Evolutionary conservation across 2,329 filamentous ascomycete species (phyloP).

Genomic region (Pestalotiopsis fici): DNA sequence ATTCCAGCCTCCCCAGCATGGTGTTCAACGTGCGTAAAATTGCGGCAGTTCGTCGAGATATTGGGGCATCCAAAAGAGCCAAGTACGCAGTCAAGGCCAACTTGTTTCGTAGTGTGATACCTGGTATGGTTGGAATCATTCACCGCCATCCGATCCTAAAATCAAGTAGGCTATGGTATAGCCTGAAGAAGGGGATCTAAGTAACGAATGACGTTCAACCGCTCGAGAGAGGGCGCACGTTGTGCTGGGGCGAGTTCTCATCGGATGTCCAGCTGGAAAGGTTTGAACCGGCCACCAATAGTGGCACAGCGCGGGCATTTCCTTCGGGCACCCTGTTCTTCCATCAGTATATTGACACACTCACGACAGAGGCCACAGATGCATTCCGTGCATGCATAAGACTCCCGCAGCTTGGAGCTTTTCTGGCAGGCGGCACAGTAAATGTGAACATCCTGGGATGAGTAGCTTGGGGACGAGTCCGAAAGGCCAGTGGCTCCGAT

Average conservation of each 20-base stretch:
- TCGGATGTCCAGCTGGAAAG: slow-evolving; percentile 81
- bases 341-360: slow-evolving; percentile 80
- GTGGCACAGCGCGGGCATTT: slow-evolving; percentile 80
- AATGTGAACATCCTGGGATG: slow-evolving; percentile 78
- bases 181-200: slow-evolving; percentile 8
- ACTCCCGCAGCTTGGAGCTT: slow-evolving; percentile 75
- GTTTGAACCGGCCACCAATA: slow-evolving; percentile 79
- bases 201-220: slow-evolving; percentile 10
- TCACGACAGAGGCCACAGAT: slow-evolving; percentile 90
- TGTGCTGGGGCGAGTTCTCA: slow-evolving; percentile 38
- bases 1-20: slow-evolving; percentile 7
- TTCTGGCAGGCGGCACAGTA: slow-evolving; percentile 88
- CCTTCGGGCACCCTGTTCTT: slow-evolving; percentile 72
- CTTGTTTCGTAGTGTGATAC: slow-evolving; percentile 1
- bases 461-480: slow-evolving; percentile 73
- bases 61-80: background rate
- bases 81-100: background rate
- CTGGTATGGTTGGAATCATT: slow-evolving; percentile 1
- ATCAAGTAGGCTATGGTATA: slow-evolving; percentile 2
- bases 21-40: slow-evolving; percentile 6
- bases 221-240: slow-evolving; percentile 7
- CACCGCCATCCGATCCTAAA: slow-evolving; percentile 5
- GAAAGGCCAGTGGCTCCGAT: slow-evolving; percentile 66
- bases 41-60: slow-evolving; percentile 2
- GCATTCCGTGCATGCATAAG: slow-evolving; percentile 93